A percentile compares a stretch with the other conserved stretches of the same genome.
Conservation (phyloP, 1,139 yeast species). For the Geotrichum fermentans region DNA sequence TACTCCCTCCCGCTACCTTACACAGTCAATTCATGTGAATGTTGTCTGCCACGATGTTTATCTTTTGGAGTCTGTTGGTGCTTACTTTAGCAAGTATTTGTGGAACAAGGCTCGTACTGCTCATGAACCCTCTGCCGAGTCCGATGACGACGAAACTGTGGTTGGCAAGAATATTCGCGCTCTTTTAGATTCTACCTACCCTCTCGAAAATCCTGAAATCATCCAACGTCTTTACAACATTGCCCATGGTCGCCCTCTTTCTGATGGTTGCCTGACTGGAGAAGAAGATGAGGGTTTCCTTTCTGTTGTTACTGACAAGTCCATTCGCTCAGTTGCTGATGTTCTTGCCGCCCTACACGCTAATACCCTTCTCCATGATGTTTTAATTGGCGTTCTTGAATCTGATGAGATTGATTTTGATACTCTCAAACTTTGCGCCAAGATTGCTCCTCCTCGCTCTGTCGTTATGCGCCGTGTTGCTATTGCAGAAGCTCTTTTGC, state of each 20-base stretch:
- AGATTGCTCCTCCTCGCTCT: constrained; percentile 33
- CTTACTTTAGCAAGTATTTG: constrained; percentile 20
- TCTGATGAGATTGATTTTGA: constrained; percentile 22
- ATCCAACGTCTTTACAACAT: constrained; percentile 28
- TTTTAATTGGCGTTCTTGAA: constrained; percentile 27
- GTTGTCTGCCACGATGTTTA: constrained; percentile 23
- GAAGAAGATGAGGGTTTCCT: constrained; percentile 29
- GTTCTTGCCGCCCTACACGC: constrained; percentile 35
- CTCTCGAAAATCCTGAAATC: constrained; percentile 25
- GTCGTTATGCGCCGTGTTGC: constrained; percentile 33
- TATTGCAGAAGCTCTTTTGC: constrained; percentile 32
- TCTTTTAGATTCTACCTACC: constrained; percentile 19
- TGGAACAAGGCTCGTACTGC: constrained; percentile 29
- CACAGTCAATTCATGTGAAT: constrained; percentile 35
- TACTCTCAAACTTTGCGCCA: constrained; percentile 27
- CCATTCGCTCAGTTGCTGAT: constrained; percentile 33
- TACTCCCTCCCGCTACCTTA: constrained; percentile 30
- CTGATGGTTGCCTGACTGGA: constrained; percentile 22
- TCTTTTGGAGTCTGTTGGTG: constrained; percentile 14
- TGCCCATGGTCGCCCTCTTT: constrained; percentile 24
- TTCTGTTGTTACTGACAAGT: constrained; percentile 29
- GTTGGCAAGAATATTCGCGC: constrained; percentile 25
- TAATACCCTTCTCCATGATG: constrained; percentile 28
- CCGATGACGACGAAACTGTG: constrained; percentile 18
- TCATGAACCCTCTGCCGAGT: constrained; percentile 4